Conservation (phyloP, 495 filamentous ascomycete species). For the Daldinia caldariorum region DNA sequence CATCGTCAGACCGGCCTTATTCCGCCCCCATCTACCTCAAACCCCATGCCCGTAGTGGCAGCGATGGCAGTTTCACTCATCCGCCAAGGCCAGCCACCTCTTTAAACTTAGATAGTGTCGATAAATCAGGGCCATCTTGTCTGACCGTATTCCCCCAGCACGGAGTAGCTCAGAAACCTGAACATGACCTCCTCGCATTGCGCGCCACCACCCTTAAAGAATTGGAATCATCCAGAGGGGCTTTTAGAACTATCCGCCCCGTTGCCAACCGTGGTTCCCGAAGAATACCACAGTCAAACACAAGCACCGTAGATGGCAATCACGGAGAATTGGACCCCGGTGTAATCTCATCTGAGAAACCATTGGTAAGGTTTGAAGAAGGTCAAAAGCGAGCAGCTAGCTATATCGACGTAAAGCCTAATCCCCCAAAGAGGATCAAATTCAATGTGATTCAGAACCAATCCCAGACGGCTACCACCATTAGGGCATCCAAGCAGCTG, state of each 20-base stretch:
- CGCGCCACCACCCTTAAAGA: neutral
- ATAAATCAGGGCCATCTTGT: slow-evolving; percentile 7
- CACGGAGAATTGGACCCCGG: neutral
- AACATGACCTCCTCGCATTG: neutral
- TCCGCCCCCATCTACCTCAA: slow-evolving; percentile 27
- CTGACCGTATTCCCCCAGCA: neutral
- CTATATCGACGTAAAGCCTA: neutral
- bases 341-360: neutral
- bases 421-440: slow-evolving; percentile 25
- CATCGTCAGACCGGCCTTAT: slow-evolving; percentile 22
- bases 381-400: slow-evolving; percentile 12
- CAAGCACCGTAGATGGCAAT: neutral
- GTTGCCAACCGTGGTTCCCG: slow-evolving; percentile 34
- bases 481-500: neutral
- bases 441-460: slow-evolving; percentile 21
- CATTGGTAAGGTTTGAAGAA: neutral
- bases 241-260: slow-evolving; percentile 2
- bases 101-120: slow-evolving; percentile 11
- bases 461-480: neutral
- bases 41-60: neutral
- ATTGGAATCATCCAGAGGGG: neutral
- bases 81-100: slow-evolving; percentile 31
- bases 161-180: neutral
- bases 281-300: neutral
- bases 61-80: neutral